A percentile compares a stretch with the other conserved stretches of the same genome.
Conservation (phyloP, 257 asterid genomes). For the Solanum okadae region DNA sequence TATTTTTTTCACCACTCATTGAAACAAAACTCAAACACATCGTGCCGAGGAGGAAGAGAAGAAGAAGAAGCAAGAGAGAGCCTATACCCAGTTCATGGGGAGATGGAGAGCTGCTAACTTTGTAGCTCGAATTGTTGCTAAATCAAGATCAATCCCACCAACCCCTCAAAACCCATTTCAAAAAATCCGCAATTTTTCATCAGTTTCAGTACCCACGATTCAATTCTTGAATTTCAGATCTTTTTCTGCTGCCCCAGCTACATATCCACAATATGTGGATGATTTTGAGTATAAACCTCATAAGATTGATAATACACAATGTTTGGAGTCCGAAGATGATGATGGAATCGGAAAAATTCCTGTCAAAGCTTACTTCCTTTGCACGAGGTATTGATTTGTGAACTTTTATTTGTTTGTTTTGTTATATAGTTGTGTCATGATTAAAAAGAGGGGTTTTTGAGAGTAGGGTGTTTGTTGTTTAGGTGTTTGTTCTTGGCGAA, state of each 20-base stretch:
- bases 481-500: neutral
- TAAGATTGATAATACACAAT: constrained; percentile 15
- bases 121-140: constrained; percentile 32
- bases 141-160: constrained; percentile 15
- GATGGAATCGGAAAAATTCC: constrained; percentile 61
- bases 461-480: neutral
- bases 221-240: constrained; percentile 32
- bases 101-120: constrained; percentile 68
- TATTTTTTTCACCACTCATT: neutral
- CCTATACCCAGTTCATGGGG: constrained; percentile 62
- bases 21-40: neutral
- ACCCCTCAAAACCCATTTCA: constrained; percentile 7
- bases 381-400: constrained; percentile 66
- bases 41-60: too few species aligned
- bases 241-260: constrained; percentile 62
- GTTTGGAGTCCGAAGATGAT: constrained; percentile 15
- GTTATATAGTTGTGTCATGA: neutral
- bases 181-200: constrained; percentile 10
- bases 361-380: constrained; percentile 69
- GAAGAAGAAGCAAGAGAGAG: neutral
- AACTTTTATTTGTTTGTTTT: neutral
- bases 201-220: constrained; percentile 14
- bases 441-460: neutral
- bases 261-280: constrained; percentile 31
- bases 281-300: constrained; percentile 38